These are phyloP conservation scores for Paratinospora sagittata DNA, from an alignment of 164 flowering plant species.

Conservation along the genomic window DNA sequence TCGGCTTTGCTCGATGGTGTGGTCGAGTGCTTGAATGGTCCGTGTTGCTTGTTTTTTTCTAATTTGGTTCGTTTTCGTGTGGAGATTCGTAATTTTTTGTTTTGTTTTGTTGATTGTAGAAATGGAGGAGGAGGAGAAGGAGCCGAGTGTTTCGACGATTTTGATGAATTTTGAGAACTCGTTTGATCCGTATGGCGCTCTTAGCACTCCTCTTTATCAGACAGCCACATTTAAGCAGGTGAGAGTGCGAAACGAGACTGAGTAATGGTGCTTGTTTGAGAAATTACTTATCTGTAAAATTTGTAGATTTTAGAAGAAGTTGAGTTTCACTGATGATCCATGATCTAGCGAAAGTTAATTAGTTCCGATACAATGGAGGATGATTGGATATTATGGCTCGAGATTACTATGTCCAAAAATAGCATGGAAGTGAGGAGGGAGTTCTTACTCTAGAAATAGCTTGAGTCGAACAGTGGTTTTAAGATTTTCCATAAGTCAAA, in stretches of 20 bases:
- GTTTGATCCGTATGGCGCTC: conserved; percentile 78
- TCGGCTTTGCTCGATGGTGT: conserved; percentile 33
- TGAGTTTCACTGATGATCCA: too few relatives aligned
- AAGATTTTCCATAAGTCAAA: background rate
- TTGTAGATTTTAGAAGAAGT: too few relatives aligned
- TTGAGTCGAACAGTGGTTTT: background rate
- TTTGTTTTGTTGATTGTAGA: conserved; percentile 22
- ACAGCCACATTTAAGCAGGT: conserved; percentile 99
- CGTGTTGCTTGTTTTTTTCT: background rate
- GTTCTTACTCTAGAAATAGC: too few relatives aligned
- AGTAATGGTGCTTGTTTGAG: background rate
- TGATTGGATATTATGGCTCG: too few relatives aligned
- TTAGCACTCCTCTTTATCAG: conserved; percentile 86
- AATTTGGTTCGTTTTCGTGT: background rate
- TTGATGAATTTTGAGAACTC: conserved; percentile 68
- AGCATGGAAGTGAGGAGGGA: too few relatives aligned
- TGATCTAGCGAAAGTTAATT: too few relatives aligned
- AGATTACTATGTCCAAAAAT: too few relatives aligned
- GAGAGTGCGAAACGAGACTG: background rate
- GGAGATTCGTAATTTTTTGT: background rate
- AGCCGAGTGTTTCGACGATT: conserved; percentile 77
- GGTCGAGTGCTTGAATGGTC: conserved; percentile 35
- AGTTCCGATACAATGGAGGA: too few relatives aligned
- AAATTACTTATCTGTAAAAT: too few relatives aligned
- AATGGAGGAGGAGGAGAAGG: conserved; percentile 28